Evolutionary conservation across 2,329 filamentous ascomycete genomes (phyloP), one percentile per base, ranked within the genome.

Genomic region (Trichoderma harzianum): DNA sequence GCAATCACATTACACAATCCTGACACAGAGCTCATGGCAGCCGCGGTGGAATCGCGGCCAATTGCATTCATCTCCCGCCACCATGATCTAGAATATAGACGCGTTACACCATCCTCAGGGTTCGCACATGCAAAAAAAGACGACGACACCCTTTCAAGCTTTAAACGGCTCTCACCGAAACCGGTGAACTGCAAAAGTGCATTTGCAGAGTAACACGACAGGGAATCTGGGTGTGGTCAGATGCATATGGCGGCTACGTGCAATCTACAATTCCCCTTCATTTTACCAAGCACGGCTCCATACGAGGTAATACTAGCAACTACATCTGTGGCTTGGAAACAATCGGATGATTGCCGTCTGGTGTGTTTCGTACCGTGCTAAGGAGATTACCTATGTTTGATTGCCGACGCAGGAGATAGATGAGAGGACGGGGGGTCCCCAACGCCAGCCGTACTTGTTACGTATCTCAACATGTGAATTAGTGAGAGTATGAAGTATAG

Each of bases 361-460:
- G 51, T 58, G 64, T 39, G 32, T 57, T 58, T 58, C 51, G 63
- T 66, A 30, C n/a, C 47, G 47, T n/a, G 51, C 39, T 43, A 16
- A 67, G 64, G 51, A 67, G 64, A 67, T 58, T 58, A 64, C 62
- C 39, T 64, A 36, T 64, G 36, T 51, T 51, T 66, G 63, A 66
- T 66, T 55, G 47, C 63, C 63, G 64, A 57, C 51, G 64, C 47
- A 67, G 18, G 47, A 36, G 34, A 36, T 58, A 67, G 64, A 67
- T 57, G 63, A 55, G 47, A 30, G 63, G 47, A 55, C 63, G 43
- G 39, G 63, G 64, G 64, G 6, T 16, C 28, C 51, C 21, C 64
- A 53, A 58, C 34, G 58, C 30, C 30, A 58, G 30, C 12, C 2
- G 53, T 26, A 30, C 55, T 30, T 58, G 1, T 24, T 58, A 53